Evolutionary conservation across 2,329 filamentous ascomycete species (phyloP), one percentile per base, ranked within the genome.

Genomic region (Colletotrichum karsti): DNA sequence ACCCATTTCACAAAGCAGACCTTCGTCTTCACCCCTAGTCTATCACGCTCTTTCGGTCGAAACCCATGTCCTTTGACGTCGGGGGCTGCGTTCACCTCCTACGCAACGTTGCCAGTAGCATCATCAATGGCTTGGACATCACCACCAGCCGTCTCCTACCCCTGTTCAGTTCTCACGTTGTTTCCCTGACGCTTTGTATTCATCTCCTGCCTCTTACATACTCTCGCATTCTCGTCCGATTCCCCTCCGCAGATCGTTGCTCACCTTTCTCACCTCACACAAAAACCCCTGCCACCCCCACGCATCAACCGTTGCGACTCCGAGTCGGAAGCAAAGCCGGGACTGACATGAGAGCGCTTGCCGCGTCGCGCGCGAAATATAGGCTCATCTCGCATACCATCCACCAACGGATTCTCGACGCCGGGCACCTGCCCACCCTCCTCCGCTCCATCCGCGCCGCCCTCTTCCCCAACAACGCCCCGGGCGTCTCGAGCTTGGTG

Each of bases 391-490:
- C 88, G 59, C 81, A 90, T 77, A 81, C 83, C 73, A 84, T 90
- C 71, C 82, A 84, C 70, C 81, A 80, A 63, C 81, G 87, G 76
- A 77, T 93, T 69, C 83, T 94, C 70, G 87, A 91, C 80, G 84
- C 90, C 72, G 85, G 85, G 69, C 84, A 88, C 72, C 83, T 94
- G 63, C 90, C 92, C 77, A 84, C 85, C 76, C 80, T 93, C 72
- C 87, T 95, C 74, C 88, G 90, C 77, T 87, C 90, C 72, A 85
- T 93, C 74, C 92, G 96, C 77, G 89, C 88, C 74, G 88, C 92
- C 69, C 84, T 98, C 63, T 98, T 98, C 78, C 95, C 96, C 72
- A 92, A 93, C 80, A 97, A 97, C 80, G 85, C 88, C 73, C 90
- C 92, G 69, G 91, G 90, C 67, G 87, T 89, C 71, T 84, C 90